These are phyloP conservation scores for Oxalis stricta DNA, from an alignment of 441 rosid genomes.

Conservation along the genomic window DNA sequence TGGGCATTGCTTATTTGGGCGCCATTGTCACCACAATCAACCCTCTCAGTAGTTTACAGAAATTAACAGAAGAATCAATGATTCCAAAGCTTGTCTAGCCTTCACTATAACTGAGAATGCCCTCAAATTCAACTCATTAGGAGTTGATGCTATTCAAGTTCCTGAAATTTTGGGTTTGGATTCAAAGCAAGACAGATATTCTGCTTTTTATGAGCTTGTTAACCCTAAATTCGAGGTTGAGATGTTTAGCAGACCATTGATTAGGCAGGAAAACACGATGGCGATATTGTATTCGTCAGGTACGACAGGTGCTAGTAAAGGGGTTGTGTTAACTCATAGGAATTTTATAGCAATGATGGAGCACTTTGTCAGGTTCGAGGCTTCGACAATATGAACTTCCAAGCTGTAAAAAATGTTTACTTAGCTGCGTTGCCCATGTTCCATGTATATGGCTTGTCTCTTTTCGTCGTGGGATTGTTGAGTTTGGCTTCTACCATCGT, in stretches of 20 bases:
- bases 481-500: constrained; percentile 53
- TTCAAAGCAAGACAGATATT: constrained; percentile 10
- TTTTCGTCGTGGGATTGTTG: constrained; percentile 50
- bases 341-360: constrained; percentile 56
- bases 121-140: constrained; percentile 21
- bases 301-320: constrained; percentile 74
- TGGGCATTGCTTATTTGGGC: constrained; percentile 46
- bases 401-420: constrained; percentile 36
- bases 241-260: constrained; percentile 18
- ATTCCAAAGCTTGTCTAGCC: constrained; percentile 34
- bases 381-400: constrained; percentile 48
- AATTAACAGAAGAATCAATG: constrained; percentile 27
- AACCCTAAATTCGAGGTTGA: constrained; percentile 12
- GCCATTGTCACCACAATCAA: constrained; percentile 57
- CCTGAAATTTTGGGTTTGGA: constrained; percentile 29
- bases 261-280: constrained; percentile 58
- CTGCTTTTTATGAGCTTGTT: constrained; percentile 23
- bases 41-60: constrained; percentile 40
- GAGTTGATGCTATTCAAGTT: constrained; percentile 26
- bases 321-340: constrained; percentile 61
- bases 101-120: constrained; percentile 27
- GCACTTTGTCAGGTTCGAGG: constrained; percentile 73
- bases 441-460: constrained; percentile 73
- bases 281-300: constrained; percentile 79
- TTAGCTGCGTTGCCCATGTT: constrained; percentile 67